Conservation (phyloP, 1,284 basidiomycete species). For the Psilocybe mexicana region DNA sequence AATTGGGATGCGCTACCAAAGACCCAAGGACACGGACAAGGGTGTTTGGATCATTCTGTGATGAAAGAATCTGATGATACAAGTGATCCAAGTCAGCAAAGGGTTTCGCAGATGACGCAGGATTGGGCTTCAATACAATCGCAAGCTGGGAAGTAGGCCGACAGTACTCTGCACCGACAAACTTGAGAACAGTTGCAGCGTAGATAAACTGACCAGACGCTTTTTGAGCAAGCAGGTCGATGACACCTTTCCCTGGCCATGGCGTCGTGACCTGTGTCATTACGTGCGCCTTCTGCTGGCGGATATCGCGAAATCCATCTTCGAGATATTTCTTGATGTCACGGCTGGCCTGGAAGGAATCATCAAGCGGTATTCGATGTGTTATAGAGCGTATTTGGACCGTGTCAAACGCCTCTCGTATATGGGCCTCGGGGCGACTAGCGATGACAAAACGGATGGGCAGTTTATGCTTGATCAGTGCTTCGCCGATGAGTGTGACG, state of each 20-base stretch:
- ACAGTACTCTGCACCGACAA: background rate
- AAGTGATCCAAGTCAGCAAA: background rate
- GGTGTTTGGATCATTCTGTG: background rate
- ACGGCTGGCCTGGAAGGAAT: background rate
- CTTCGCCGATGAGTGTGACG: background rate
- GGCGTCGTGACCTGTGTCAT: background rate
- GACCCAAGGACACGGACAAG: conserved; percentile 1
- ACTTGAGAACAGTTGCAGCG: conserved; percentile 5
- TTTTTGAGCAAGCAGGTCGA: background rate
- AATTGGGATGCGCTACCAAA: too few species aligned
- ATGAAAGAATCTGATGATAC: background rate
- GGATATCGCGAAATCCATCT: conserved; percentile 2
- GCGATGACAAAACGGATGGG: conserved; percentile 2
- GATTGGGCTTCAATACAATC: background rate
- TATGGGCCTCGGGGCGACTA: conserved; percentile 6
- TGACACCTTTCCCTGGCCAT: conserved; percentile 1
- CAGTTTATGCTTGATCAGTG: background rate
- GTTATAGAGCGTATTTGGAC: background rate
- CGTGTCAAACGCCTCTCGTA: conserved; percentile 6
- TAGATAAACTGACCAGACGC: conserved; percentile 7
- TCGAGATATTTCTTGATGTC: conserved; percentile 2
- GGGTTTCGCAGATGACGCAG: background rate
- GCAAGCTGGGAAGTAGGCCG: background rate
- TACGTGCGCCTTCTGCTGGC: background rate
- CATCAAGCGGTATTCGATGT: background rate